A percentile compares a stretch with the other conserved stretches of the same genome.
phyloP scores from a whole-genome alignment of 2,329 filamentous ascomycete genomes.

The Arthrinium puccinioides region DNA sequence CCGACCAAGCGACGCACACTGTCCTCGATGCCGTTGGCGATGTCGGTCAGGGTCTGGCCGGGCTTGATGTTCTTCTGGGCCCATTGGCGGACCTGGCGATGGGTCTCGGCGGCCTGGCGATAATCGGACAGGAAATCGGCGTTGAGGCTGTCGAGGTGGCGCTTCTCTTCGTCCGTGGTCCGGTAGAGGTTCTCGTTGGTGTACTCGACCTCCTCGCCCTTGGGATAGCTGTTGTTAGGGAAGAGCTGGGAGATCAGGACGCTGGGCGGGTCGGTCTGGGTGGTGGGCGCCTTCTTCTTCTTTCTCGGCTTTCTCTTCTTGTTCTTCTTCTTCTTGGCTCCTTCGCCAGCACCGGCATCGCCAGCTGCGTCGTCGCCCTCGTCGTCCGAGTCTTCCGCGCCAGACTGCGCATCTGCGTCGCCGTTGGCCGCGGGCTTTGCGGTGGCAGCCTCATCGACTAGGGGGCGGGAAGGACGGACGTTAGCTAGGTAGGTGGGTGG shows the following conservation, averaged over 20 bases:
- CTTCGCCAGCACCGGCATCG: conserved; percentile 12
- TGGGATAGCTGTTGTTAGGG: conserved; percentile 63
- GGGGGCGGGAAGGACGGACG: conserved; percentile 25
- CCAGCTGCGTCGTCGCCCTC: conserved; percentile 31
- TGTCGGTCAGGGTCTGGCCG: conserved; percentile 71
- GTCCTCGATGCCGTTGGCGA: conserved; percentile 79
- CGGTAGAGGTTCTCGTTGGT: conserved; percentile 68
- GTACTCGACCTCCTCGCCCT: conserved; percentile 74
- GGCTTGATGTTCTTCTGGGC: conserved; percentile 75
- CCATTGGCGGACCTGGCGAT: conserved; percentile 80
- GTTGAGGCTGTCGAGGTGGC: conserved; percentile 73
- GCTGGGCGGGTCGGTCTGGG: conserved; percentile 68
- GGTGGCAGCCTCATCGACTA: no score
- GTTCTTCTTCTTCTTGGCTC: conserved; percentile 65
- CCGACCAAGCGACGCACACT: conserved; percentile 70
- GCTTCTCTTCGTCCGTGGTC: conserved; percentile 78
- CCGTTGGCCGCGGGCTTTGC: conserved; percentile 28
- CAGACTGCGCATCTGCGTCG: conserved; percentile 32
- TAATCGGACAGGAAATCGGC: conserved; percentile 75
- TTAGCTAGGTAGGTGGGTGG: conserved; percentile 23
- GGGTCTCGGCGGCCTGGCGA: conserved; percentile 79
- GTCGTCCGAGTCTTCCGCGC: conserved; percentile 41
- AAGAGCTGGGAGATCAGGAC: conserved; percentile 69
- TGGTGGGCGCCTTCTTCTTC: conserved; percentile 57
- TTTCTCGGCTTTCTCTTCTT: conserved; percentile 73